Percentiles rank a stretch among this genome's conserved stretches.
Conservation (phyloP, 2,329 filamentous ascomycete genomes). For the Colletotrichum brevisporum region DNA sequence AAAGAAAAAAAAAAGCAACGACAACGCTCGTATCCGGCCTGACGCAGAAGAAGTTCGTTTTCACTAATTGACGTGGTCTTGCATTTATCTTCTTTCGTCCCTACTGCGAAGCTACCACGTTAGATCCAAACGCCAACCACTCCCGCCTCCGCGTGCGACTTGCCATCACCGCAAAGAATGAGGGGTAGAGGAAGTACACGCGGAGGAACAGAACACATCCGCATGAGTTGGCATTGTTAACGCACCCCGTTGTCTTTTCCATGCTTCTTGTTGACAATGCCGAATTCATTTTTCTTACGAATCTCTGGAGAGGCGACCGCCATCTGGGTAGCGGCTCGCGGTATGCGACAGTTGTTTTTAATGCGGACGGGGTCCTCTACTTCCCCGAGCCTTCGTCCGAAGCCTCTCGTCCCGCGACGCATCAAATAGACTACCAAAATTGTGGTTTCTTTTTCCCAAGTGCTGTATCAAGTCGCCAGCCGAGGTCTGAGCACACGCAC, state of each 20-base stretch:
- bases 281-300: too few relatives aligned
- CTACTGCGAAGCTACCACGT: neutral
- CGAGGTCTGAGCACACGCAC: constrained; percentile 16
- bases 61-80: constrained; percentile 10
- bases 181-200: neutral
- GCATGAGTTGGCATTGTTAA: constrained; percentile 14
- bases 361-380: constrained; percentile 24
- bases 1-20: constrained; percentile 2
- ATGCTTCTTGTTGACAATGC: neutral
- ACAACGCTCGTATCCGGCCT: neutral
- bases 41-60: neutral
- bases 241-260: neutral
- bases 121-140: neutral
- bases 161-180: neutral
- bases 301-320: too few relatives aligned
- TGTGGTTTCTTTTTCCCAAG: neutral
- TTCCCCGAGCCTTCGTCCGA: constrained; percentile 17
- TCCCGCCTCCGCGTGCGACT: neutral
- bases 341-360: neutral
- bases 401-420: constrained; percentile 16
- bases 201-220: neutral
- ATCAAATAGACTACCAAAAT: neutral
- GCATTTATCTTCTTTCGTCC: neutral
- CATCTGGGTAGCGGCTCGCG: neutral
- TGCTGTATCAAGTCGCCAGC: constrained; percentile 8